Evolutionary conservation across 495 filamentous ascomycete species (phyloP).

Genomic region (Hypomontagnella submonticulosa): DNA sequence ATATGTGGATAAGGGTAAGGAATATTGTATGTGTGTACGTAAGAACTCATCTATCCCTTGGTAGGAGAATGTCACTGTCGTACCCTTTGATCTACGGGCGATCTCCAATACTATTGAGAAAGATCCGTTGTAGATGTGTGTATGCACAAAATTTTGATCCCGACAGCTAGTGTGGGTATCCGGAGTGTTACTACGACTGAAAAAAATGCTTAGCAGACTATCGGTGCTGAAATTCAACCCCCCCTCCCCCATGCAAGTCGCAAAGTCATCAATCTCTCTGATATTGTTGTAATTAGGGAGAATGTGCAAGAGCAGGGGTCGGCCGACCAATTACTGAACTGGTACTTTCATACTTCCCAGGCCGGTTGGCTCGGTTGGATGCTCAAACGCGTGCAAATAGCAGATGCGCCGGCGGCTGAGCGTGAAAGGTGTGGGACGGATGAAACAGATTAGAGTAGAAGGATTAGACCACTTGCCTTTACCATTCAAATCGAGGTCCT

Average conservation of each 20-base stretch:
- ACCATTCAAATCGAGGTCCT: slow-evolving; percentile 14
- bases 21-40: not conserved
- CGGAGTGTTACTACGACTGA: slow-evolving; percentile 4
- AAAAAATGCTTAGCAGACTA: not conserved
- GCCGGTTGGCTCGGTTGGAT: slow-evolving; percentile 29
- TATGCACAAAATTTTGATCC: slow-evolving; percentile 30
- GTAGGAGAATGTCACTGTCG: slow-evolving; percentile 16
- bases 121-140: slow-evolving; percentile 13
- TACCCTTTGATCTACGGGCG: slow-evolving; percentile 18
- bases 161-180: slow-evolving; percentile 23
- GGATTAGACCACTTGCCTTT: slow-evolving; percentile 31
- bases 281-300: slow-evolving; percentile 44
- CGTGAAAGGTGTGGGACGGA: slow-evolving; percentile 32
- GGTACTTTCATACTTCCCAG: slow-evolving; percentile 32
- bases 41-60: slow-evolving; percentile 22
- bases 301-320: slow-evolving; percentile 38
- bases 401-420: slow-evolving; percentile 36
- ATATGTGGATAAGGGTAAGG: not conserved
- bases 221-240: slow-evolving; percentile 11
- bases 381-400: slow-evolving; percentile 21
- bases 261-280: slow-evolving; percentile 32
- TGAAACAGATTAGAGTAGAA: slow-evolving; percentile 36
- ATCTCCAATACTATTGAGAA: slow-evolving; percentile 24
- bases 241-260: slow-evolving; percentile 14
- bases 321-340: slow-evolving; percentile 32